Base-by-base conservation (phyloP, 2,329 filamentous ascomycete genomes). In the Aspergillus ruber region DNA sequence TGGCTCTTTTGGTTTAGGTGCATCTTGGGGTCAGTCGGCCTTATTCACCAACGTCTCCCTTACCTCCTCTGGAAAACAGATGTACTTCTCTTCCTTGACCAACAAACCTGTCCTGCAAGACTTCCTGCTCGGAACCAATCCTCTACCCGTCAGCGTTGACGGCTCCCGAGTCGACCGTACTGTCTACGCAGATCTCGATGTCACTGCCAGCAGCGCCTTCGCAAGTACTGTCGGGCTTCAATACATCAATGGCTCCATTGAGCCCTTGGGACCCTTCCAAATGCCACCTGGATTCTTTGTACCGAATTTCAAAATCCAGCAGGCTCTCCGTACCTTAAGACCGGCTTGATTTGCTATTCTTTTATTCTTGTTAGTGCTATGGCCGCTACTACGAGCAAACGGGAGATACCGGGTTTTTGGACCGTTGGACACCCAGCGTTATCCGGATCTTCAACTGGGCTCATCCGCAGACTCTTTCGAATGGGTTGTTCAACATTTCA, bases 51-150 rank as follows among this genome's bases (percentile, higher is more conserved):
- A 52, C 29, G 38, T 54, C 13, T 54, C 50, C 8, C 25, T 54
- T 15, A 18, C 29, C n/a, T 38, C 35, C 10, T 42, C 6, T 38
- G 49, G 43, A 33, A 58, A 52, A 1, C 9, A 46, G 13, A 55
- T 59, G 2, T 66, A 65, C 44, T 50, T 51, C 4, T 53, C 57
- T 6, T 41, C 56, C 4, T 50, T 68, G 20, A 68, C 52, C 0
- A 54, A 67, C n/a, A 46, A 43, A 2, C 46, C 49, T 3, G 61
- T 61, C 39, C 49, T 69, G 17, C 5, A 53, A 4, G 63, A 69
- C 47, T 71, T 69, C 43, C 53, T 68, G 6, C 57, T 68, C 41
- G 66, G 66, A 6, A 55, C 59, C 9, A 71, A 70, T 46, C 65
- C 65, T 3, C 41, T 52, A 3, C 51, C 58, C 9, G 61, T 57